These are phyloP conservation scores for Myriosclerotinia scirpicola DNA, from an alignment of 2,329 filamentous ascomycete genomes.

Conservation along the genomic window DNA sequence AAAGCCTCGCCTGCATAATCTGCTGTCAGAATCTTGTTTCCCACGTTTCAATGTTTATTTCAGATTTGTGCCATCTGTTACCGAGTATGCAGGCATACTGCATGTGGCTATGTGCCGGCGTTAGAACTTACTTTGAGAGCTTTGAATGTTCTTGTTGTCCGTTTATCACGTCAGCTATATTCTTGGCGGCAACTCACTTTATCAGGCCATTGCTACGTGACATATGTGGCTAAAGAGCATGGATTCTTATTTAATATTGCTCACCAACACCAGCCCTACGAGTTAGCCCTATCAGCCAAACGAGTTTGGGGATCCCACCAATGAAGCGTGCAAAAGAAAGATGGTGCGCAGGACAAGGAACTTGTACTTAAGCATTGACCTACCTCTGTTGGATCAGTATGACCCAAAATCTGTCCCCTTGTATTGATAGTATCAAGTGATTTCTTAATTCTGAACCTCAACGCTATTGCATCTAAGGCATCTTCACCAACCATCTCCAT, in stretches of 20 bases:
- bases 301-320: neutral
- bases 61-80: slow-evolving; percentile 31
- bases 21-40: slow-evolving; percentile 29
- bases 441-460: neutral
- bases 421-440: neutral
- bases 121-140: slow-evolving; percentile 1
- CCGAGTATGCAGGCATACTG: slow-evolving; percentile 26
- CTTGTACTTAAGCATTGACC: slow-evolving; percentile 5
- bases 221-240: slow-evolving; percentile 18
- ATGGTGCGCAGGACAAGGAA: slow-evolving; percentile 3
- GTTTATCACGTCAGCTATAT: slow-evolving; percentile 19
- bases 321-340: neutral
- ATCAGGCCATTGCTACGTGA: slow-evolving; percentile 11
- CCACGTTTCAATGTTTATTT: slow-evolving; percentile 26
- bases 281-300: neutral
- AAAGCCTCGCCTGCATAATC: slow-evolving; percentile 28
- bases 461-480: slow-evolving; percentile 1
- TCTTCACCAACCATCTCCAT: neutral
- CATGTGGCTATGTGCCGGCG: slow-evolving; percentile 21
- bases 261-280: slow-evolving; percentile 19
- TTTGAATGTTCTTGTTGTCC: slow-evolving; percentile 1
- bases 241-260: slow-evolving; percentile 8
- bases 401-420: neutral
- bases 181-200: slow-evolving; percentile 12
- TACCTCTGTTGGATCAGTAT: slow-evolving; percentile 11